phyloP scores from a whole-genome alignment of 129 eudicot genomes.

The Lactuca sativa region DNA sequence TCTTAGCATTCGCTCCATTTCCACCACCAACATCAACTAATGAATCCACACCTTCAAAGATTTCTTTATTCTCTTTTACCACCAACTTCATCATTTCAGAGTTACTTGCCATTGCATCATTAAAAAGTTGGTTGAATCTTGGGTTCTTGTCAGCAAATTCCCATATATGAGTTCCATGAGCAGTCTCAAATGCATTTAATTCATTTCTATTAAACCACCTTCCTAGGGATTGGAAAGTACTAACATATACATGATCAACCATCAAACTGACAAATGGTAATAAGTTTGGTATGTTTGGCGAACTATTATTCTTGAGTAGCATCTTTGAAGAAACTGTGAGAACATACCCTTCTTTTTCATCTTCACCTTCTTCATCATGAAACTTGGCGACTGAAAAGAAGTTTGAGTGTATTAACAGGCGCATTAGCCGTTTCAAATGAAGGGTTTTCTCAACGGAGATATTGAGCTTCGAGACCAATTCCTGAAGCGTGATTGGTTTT shows the following conservation, averaged over 20 bases:
- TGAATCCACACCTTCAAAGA: conserved; percentile 39
- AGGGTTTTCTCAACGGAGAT: conserved; percentile 26
- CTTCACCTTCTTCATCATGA: conserved; percentile 4
- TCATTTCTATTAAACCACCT: conserved; percentile 29
- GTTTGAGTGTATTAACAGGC: conserved; percentile 28
- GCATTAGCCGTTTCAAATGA: conserved; percentile 36
- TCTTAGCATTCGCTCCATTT: conserved; percentile 36
- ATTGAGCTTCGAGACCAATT: conserved; percentile 22
- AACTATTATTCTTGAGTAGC: conserved; percentile 27
- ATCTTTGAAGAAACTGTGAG: conserved; percentile 33
- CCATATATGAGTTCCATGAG: conserved; percentile 30
- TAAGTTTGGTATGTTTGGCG: conserved; percentile 13
- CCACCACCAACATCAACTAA: conserved; percentile 66
- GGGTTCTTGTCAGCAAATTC: conserved; percentile 27
- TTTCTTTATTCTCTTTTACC: conserved; percentile 15
- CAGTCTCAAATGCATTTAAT: conserved; percentile 28
- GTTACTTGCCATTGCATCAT: conserved; percentile 44
- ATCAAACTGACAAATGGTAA: conserved; percentile 16
- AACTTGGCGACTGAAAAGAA: conserved; percentile 28
- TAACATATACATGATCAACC: conserved; percentile 16
- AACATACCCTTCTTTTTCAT: conserved; percentile 23
- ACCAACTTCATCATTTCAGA: conserved; percentile 23
- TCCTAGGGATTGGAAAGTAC: conserved; percentile 25
- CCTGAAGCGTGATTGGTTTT: conserved; percentile 29
- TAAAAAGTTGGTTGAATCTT: conserved; percentile 18